phyloP scores from a whole-genome alignment of 2,329 filamentous ascomycete genomes.

The Neoarthrinium moseri region DNA sequence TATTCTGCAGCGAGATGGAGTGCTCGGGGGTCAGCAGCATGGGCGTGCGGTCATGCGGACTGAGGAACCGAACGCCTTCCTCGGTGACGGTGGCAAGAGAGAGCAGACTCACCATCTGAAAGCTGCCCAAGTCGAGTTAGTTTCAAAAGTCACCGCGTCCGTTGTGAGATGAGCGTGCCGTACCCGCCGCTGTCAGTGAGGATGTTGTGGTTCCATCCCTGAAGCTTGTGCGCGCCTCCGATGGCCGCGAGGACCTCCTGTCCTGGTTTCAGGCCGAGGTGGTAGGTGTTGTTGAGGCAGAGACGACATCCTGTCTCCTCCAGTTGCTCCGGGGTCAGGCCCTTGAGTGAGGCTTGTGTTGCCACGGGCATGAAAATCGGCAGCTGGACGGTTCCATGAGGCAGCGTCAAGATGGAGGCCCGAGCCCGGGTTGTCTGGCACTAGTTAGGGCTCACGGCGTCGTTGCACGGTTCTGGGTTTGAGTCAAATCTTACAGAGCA shows the following conservation, averaged over 20 bases:
- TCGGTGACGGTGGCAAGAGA: conserved; percentile 93
- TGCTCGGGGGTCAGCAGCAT: conserved; percentile 98
- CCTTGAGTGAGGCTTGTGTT: conserved; percentile 93
- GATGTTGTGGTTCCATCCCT: conserved; percentile 94
- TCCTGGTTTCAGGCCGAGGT: conserved; percentile 90
- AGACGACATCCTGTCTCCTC: conserved; percentile 85
- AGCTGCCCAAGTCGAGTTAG: conserved; percentile 51
- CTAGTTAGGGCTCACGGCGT: background rate
- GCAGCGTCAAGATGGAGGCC: conserved; percentile 81
- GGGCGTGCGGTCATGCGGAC: conserved; percentile 88
- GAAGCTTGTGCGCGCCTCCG: conserved; percentile 90
- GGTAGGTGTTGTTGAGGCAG: conserved; percentile 98
- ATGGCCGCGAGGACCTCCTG: conserved; percentile 84
- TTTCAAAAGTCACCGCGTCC: conserved; percentile 10
- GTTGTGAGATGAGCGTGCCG: conserved; percentile 28
- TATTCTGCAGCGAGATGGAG: conserved; percentile 93
- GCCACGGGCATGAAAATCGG: conserved; percentile 99
- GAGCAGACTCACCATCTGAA: conserved; percentile 97
- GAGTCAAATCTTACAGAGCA: conserved; percentile 67
- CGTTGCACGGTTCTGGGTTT: conserved; percentile 11
- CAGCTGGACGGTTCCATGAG: conserved; percentile 86
- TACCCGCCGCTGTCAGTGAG: conserved; percentile 78
- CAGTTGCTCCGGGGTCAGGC: conserved; percentile 87
- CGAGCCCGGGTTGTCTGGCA: conserved; percentile 95
- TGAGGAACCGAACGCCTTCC: conserved; percentile 93